Conservation (phyloP, 2,329 filamentous ascomycete genomes). For the Epichloe brachyelytri region DNA sequence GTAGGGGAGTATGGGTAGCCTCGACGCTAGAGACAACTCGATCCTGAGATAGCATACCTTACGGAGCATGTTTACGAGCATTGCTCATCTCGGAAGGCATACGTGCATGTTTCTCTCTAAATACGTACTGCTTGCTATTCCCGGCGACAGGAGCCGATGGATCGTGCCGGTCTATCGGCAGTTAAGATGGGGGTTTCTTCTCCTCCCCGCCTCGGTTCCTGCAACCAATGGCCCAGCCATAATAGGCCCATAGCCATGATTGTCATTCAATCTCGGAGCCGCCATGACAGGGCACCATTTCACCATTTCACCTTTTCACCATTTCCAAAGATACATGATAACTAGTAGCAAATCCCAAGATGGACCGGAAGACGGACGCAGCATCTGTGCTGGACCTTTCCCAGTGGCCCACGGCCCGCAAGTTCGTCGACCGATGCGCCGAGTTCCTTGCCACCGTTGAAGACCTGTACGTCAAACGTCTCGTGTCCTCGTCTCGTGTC, state of each 20-base stretch:
- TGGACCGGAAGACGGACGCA: background rate
- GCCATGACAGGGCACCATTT: too few relatives aligned
- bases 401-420: constrained; percentile 16
- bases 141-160: background rate
- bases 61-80: background rate
- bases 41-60: too few relatives aligned
- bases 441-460: constrained; percentile 19
- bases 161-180: background rate
- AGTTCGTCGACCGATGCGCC: constrained; percentile 15
- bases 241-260: too few relatives aligned
- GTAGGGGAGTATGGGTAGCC: constrained; percentile 10
- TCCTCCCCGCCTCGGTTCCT: background rate
- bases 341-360: background rate
- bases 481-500: too few relatives aligned
- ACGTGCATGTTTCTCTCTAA: too few relatives aligned
- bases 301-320: too few relatives aligned
- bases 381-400: constrained; percentile 4
- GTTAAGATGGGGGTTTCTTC: background rate
- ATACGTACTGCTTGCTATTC: background rate
- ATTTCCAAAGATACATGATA: too few relatives aligned
- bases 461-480: constrained; percentile 21
- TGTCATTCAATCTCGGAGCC: too few relatives aligned
- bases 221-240: background rate
- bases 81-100: background rate
- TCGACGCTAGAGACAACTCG: too few relatives aligned